Evolutionary conservation across 352 stramenopile genomes (phyloP).

Genomic region (Paralagenidium karlingii): DNA sequence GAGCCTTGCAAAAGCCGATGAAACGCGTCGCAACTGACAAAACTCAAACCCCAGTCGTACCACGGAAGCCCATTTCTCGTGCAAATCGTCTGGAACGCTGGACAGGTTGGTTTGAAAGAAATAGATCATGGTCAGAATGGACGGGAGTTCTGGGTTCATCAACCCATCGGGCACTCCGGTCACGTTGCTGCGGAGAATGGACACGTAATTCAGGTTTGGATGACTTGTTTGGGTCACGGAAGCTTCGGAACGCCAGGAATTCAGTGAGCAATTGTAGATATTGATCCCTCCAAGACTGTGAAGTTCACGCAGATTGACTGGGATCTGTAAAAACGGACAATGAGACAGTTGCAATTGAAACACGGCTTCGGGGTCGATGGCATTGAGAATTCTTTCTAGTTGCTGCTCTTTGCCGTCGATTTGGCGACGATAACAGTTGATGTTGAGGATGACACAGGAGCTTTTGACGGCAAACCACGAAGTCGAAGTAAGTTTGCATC

Average conservation of each 20-base stretch:
- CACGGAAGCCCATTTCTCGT: constrained; percentile 3
- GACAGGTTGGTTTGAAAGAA: constrained; percentile 9
- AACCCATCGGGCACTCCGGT: constrained; percentile 3
- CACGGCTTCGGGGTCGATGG: constrained; percentile 1
- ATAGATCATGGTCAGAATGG: constrained; percentile 6
- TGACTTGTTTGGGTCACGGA: too few relatives aligned
- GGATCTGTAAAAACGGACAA: constrained; percentile 6
- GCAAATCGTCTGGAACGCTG: constrained; percentile 2
- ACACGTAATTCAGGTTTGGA: too few relatives aligned
- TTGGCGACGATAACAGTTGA: constrained; percentile 9
- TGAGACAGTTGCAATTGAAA: constrained; percentile 7
- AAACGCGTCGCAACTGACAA: too few relatives aligned
- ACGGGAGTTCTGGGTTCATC: constrained; percentile 1
- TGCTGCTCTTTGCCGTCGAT: not conserved
- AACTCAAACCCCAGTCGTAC: too few relatives aligned
- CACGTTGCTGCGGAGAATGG: constrained; percentile 5
- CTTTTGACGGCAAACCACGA: constrained; percentile 11
- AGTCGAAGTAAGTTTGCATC: constrained; percentile 4
- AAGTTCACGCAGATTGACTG: constrained; percentile 1
- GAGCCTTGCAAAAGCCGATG: too few relatives aligned
- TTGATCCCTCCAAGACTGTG: constrained; percentile 4
- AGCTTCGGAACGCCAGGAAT: constrained; percentile 1
- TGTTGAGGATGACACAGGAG: constrained; percentile 6
- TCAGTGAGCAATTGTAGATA: constrained; percentile 11
- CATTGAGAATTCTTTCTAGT: not conserved